Percentiles rank a stretch among this genome's conserved stretches.
These are phyloP conservation scores for Candida chauliodis DNA, from an alignment of 805 yeast species.

Conservation along the genomic window DNA sequence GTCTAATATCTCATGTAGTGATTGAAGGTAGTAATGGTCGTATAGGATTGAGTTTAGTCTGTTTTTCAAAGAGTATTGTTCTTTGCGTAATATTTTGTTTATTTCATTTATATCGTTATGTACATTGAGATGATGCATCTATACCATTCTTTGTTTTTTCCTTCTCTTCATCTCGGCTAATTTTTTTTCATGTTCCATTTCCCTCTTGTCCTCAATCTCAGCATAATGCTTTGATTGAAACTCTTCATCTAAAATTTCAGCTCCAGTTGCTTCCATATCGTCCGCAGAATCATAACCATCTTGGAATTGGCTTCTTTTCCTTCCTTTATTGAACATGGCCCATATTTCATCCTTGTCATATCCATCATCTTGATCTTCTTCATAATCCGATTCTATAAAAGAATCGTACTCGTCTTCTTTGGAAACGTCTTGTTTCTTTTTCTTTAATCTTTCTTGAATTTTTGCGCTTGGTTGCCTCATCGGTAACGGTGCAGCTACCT, in stretches of 20 bases:
- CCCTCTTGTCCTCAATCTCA: slow-evolving; percentile 69
- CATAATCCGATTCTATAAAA: slow-evolving; percentile 14
- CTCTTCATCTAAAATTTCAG: slow-evolving; percentile 84
- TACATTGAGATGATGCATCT: slow-evolving; percentile 8
- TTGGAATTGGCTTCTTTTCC: slow-evolving; percentile 43
- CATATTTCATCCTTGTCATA: slow-evolving; percentile 86
- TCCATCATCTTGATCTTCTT: slow-evolving; percentile 17
- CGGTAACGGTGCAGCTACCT: slow-evolving; percentile 33
- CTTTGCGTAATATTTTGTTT: slow-evolving; percentile 46
- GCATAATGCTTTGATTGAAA: slow-evolving; percentile 64
- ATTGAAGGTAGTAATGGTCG: slow-evolving; percentile 53
- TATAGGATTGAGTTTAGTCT: slow-evolving; percentile 68
- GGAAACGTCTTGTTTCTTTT: slow-evolving; percentile 13
- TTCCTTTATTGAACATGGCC: slow-evolving; percentile 74
- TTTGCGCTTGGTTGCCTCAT: slow-evolving; percentile 57
- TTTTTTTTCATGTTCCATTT: slow-evolving; percentile 56
- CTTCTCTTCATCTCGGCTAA: slow-evolving; percentile 25
- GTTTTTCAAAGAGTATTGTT: slow-evolving; percentile 50
- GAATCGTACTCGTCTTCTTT: slow-evolving; percentile 5
- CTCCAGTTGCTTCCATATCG: slow-evolving; percentile 95
- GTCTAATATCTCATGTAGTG: slow-evolving; percentile 13
- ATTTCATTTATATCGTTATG: slow-evolving; percentile 18
- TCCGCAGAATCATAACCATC: slow-evolving; percentile 47
- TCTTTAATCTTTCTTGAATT: slow-evolving; percentile 44
- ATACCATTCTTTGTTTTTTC: slow-evolving; percentile 3